These are phyloP conservation scores for Fusarium burgessii DNA, from an alignment of 2,329 filamentous ascomycete genomes.

Conservation along the genomic window DNA sequence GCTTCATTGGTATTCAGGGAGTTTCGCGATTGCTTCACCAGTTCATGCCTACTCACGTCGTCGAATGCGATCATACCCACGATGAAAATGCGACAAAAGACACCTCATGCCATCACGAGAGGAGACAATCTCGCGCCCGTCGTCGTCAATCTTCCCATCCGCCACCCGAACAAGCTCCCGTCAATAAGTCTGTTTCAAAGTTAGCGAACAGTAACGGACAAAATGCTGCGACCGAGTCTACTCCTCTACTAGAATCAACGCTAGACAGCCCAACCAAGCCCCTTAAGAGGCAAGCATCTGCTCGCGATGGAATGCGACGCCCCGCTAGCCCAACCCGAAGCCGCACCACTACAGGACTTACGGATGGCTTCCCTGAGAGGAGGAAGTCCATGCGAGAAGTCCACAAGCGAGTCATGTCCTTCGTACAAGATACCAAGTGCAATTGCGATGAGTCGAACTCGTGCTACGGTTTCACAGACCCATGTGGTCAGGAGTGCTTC, in stretches of 20 bases:
- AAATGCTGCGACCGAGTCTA: conserved; percentile 56
- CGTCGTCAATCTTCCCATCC: conserved; percentile 48
- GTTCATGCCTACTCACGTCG: conserved; percentile 81
- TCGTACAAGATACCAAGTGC: conserved; percentile 72
- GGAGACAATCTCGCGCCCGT: conserved; percentile 50
- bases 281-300: conserved; percentile 47
- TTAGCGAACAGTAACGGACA: conserved; percentile 39
- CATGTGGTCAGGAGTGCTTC: conserved; percentile 74
- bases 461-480: conserved; percentile 74
- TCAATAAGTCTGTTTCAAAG: conserved; percentile 37
- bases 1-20: conserved; percentile 80
- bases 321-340: conserved; percentile 44
- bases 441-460: conserved; percentile 71
- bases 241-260: conserved; percentile 59
- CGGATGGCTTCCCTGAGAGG: conserved; percentile 52
- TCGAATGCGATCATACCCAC: conserved; percentile 83
- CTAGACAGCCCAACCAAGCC: conserved; percentile 42
- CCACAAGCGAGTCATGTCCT: conserved; percentile 69
- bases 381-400: conserved; percentile 67
- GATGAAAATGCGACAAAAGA: conserved; percentile 61
- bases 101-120: conserved; percentile 40
- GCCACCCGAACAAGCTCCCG: conserved; percentile 39
- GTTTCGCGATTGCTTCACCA: conserved; percentile 79
- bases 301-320: conserved; percentile 49
- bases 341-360: conserved; percentile 46